Evolutionary conservation across 2,329 filamentous ascomycete genomes (phyloP).

Genomic region (Furcasterigmium furcatum): DNA sequence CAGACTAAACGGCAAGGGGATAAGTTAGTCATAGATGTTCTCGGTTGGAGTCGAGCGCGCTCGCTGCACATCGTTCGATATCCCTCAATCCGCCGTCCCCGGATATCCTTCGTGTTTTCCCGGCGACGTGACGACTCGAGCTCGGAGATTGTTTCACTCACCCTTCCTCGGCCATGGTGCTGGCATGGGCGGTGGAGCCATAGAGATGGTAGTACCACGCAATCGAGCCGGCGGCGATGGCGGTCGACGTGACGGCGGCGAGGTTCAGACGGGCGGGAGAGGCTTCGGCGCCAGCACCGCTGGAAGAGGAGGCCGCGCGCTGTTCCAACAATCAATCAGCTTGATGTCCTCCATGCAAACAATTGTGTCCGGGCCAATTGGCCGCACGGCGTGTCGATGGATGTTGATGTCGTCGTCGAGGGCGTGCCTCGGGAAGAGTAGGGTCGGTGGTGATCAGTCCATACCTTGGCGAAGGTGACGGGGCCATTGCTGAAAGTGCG

Average conservation of each 20-base stretch:
- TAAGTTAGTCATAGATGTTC: not conserved
- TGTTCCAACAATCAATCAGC: conserved; percentile 25
- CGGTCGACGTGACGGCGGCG: conserved; percentile 81
- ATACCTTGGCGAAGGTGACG: conserved; percentile 73
- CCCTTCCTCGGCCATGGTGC: conserved; percentile 96
- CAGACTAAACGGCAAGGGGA: conserved; percentile 61
- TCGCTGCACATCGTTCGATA: conserved; percentile 7
- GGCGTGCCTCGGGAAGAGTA: conserved; percentile 7
- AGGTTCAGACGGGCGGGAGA: conserved; percentile 81
- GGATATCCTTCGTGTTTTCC: no score
- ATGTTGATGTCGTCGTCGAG: conserved; percentile 5
- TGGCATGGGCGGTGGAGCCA: conserved; percentile 81
- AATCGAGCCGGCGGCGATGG: conserved; percentile 81
- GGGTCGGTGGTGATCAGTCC: conserved; percentile 22
- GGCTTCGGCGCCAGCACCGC: conserved; percentile 64
- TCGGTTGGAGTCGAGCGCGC: conserved; percentile 3
- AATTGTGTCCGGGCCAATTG: not conserved
- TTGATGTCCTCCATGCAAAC: not conserved
- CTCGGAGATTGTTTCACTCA: conserved; percentile 54
- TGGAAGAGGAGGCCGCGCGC: conserved; percentile 71
- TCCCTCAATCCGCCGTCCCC: conserved; percentile 8
- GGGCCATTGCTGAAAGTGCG: conserved; percentile 79
- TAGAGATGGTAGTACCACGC: conserved; percentile 98
- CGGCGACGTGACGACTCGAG: not conserved
- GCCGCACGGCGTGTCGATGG: conserved; percentile 13